phyloP scores from a whole-genome alignment of 1,284 basidiomycete species.

The Cryptococcus sp. region DNA sequence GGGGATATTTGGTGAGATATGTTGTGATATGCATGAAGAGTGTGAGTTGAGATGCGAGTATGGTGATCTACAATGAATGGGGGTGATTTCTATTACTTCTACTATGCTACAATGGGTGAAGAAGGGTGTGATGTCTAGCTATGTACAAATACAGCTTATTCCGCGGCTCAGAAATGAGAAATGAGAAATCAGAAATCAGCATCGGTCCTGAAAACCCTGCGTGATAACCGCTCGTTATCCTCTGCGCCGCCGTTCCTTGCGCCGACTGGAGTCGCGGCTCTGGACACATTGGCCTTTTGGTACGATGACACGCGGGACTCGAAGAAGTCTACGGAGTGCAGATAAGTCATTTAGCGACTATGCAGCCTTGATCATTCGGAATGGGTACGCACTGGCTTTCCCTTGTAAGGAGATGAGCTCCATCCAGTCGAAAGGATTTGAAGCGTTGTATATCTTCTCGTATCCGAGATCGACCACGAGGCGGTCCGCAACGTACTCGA shows the following conservation, averaged over 20 bases:
- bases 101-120: too few relatives aligned
- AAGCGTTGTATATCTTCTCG: conserved; percentile 69
- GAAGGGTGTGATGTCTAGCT: too few relatives aligned
- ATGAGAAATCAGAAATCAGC: conserved; percentile 30
- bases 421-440: conserved; percentile 81
- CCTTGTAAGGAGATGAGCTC: conserved; percentile 84
- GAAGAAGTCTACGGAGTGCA: conserved; percentile 42
- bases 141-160: background rate
- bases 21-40: background rate
- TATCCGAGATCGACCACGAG: conserved; percentile 78
- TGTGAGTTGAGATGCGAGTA: background rate
- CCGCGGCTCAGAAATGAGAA: conserved; percentile 15
- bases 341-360: background rate
- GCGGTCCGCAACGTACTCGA: conserved; percentile 91
- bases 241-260: conserved; percentile 6
- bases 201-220: conserved; percentile 29
- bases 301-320: conserved; percentile 51
- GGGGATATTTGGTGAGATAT: background rate
- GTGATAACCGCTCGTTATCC: conserved; percentile 9
- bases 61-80: background rate
- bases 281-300: conserved; percentile 46
- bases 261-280: conserved; percentile 33
- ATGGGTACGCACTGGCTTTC: conserved; percentile 45
- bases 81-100: too few relatives aligned
- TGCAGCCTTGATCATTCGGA: background rate